Evolutionary conservation across 2,329 filamentous ascomycete genomes (phyloP), one percentile per base, ranked within the genome.

Genomic region (Amylocarpus encephaloides): DNA sequence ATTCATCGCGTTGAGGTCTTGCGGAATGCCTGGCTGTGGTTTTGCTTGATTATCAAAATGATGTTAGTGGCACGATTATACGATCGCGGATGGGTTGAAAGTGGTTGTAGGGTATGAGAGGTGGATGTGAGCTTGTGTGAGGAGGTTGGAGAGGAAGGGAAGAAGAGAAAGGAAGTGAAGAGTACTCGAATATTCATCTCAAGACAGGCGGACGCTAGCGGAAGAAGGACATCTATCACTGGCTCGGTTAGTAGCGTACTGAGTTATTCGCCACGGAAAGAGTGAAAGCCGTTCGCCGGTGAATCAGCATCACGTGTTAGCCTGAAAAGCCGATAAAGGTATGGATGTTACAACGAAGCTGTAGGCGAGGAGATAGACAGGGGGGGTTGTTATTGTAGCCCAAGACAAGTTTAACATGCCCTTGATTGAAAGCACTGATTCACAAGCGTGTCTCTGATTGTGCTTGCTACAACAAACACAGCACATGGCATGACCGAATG

Each of bases 401-500:
- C 35, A 42, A 4, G 34, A 29, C 26, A 4, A 26, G 22, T 26
- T 7, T 26, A 26, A 26, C 4, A 26, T 26, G 22, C 22, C 22
- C 22, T 26, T 26, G 22, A 7, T 26, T 26, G 22, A 4, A 26
- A 26, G 7, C 22, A 26, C 22, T 26, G 4, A 26, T 26, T 26
- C 22, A 26, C 22, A 26, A 26, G 22, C 22, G 22, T 26, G 22
- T 26, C 7, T 26, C 4, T 26, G 4, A 26, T 26, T 26, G 22
- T 26, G 22, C 22, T 26, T 26, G 30, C 11, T 38, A 30, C 12
- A 26, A 26, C 22, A 38, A 26, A 38, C 36, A 47, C 36, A 42
- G 47, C 58, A 52, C 46, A 63, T 62, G 62, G 73, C 71, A 67
- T 75, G 79, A 74, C 86, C 88, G 87, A 77, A 97, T 97, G 92